phyloP scores from a whole-genome alignment of 805 yeast genomes.

The Lachancea sp. region DNA sequence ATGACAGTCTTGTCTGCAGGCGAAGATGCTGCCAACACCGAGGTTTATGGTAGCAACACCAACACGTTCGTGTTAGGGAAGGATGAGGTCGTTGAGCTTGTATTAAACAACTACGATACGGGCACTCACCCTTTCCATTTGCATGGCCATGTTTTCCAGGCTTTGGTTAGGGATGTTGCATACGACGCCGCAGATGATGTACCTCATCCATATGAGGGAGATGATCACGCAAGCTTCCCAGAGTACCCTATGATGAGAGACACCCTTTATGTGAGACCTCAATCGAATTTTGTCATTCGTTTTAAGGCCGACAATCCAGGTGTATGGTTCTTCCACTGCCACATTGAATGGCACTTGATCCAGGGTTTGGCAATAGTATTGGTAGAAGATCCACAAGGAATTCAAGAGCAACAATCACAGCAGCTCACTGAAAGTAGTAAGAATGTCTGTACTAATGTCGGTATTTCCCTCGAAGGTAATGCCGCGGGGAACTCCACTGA shows the following conservation, averaged over 20 bases:
- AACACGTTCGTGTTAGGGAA: conserved; percentile 59
- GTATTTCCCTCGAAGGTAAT: conserved; percentile 59
- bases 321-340: conserved; percentile 98
- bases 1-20: conserved; percentile 74
- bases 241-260: conserved; percentile 82
- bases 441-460: conserved; percentile 52
- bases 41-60: conserved; percentile 72
- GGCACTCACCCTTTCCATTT: conserved; percentile 97
- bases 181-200: conserved; percentile 46
- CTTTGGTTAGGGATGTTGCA: conserved; percentile 62
- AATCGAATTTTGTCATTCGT: conserved; percentile 78
- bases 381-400: conserved; percentile 73
- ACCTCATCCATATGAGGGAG: conserved; percentile 52
- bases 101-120: conserved; percentile 78
- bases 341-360: conserved; percentile 95
- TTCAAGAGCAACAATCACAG: conserved; percentile 50
- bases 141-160: conserved; percentile 85
- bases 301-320: conserved; percentile 95
- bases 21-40: conserved; percentile 44
- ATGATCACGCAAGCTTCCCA: conserved; percentile 48
- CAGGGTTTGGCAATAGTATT: conserved; percentile 84
- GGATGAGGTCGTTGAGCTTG: conserved; percentile 62
- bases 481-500: conserved; percentile 78
- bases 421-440: conserved; percentile 55
- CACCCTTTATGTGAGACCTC: conserved; percentile 68